A percentile compares a stretch with the other conserved stretches of the same genome.
Evolutionary conservation across 345 rosid genomes (phyloP).

Genomic region (Euphorbia pulcherrima): DNA sequence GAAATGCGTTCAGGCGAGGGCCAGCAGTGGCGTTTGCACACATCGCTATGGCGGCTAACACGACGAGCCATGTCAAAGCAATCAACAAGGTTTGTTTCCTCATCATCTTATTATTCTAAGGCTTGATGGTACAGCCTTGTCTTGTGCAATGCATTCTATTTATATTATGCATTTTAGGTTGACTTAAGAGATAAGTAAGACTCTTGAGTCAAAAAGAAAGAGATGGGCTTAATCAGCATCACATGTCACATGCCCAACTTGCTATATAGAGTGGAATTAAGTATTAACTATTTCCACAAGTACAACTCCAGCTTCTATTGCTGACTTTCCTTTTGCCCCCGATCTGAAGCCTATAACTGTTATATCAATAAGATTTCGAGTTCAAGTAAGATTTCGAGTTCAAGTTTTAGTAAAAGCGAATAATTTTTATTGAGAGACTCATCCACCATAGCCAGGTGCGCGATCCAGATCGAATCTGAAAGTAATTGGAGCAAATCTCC

Average conservation of each 20-base stretch:
- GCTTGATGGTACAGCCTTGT: neutral
- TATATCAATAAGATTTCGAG: too few relatives aligned
- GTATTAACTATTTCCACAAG: neutral
- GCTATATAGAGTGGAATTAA: neutral
- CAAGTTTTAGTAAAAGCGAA: too few relatives aligned
- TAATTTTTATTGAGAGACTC: too few relatives aligned
- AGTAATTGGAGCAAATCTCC: too few relatives aligned
- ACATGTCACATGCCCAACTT: constrained; percentile 2
- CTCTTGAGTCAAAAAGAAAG: neutral
- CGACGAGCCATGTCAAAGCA: constrained; percentile 25
- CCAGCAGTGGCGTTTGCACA: constrained; percentile 27
- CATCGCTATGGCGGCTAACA: constrained; percentile 19
- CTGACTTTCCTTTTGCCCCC: too few relatives aligned
- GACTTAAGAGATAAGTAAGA: neutral
- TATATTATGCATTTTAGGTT: neutral
- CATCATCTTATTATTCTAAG: constrained; percentile 14
- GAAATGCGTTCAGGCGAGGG: constrained; percentile 13
- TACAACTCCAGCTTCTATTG: neutral
- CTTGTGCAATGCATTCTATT: constrained; percentile 7
- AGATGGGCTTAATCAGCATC: constrained; percentile 1
- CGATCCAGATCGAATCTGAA: too few relatives aligned
- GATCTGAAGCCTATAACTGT: too few relatives aligned
- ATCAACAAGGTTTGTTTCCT: constrained; percentile 14
- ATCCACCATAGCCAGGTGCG: too few relatives aligned
- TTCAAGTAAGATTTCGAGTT: too few relatives aligned